phyloP scores from a whole-genome alignment of 2,329 filamentous ascomycete genomes.

The Taxawa tesnikishii region DNA sequence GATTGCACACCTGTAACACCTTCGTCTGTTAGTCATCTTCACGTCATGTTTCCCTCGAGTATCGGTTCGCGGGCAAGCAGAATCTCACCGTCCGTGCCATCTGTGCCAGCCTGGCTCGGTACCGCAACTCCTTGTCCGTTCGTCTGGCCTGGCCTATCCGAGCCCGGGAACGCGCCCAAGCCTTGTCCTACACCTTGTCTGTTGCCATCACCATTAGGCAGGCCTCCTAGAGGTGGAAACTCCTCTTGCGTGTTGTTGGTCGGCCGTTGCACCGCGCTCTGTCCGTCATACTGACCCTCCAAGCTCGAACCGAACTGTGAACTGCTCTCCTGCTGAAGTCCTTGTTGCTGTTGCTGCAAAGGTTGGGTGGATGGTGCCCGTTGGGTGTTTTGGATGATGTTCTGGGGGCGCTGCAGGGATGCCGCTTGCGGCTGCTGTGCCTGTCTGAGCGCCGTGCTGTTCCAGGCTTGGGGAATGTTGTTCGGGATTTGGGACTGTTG shows the following conservation, averaged over 20 bases:
- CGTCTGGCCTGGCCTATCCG: slow-evolving; percentile 4
- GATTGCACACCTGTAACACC: no score
- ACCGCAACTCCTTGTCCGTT: slow-evolving; percentile 6
- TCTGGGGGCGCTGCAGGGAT: slow-evolving; percentile 23
- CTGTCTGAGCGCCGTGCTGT: slow-evolving; percentile 43
- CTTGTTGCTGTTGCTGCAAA: slow-evolving; percentile 27
- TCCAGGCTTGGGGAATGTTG: slow-evolving; percentile 41
- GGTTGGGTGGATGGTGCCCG: slow-evolving; percentile 15
- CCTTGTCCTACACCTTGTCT: slow-evolving; percentile 34
- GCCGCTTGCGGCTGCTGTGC: slow-evolving; percentile 17
- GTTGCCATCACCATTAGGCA: slow-evolving; percentile 35
- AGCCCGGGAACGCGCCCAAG: neutral
- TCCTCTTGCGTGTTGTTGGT: slow-evolving; percentile 43
- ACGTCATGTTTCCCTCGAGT: neutral
- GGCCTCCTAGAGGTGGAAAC: slow-evolving; percentile 47
- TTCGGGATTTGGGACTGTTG: slow-evolving; percentile 42
- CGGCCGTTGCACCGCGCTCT: slow-evolving; percentile 40
- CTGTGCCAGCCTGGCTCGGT: slow-evolving; percentile 1
- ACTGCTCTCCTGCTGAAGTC: slow-evolving; percentile 33
- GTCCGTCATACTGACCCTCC: slow-evolving; percentile 44
- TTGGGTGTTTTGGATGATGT: slow-evolving; percentile 1
- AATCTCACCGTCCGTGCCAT: no score
- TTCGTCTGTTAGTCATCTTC: slow-evolving; percentile 1
- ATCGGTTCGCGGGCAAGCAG: no score
- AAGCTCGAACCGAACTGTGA: slow-evolving; percentile 36